phyloP scores from a whole-genome alignment of 306 rosid genomes.

The Gillenia trifoliata region DNA sequence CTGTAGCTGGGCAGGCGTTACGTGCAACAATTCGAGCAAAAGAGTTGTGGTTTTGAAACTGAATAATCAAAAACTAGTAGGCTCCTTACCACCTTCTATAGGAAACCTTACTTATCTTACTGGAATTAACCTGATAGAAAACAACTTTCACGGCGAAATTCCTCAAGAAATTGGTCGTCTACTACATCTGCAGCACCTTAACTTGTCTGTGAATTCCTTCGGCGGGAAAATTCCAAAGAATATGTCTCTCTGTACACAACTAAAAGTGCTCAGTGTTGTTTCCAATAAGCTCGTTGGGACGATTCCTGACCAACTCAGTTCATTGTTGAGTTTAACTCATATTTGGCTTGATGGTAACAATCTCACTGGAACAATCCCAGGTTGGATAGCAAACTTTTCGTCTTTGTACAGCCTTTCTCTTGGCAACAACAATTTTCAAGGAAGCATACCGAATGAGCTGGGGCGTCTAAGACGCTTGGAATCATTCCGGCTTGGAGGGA shows the following conservation, averaged over 20 bases:
- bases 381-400: slow-evolving; percentile 45
- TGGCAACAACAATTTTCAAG: neutral
- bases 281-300: neutral
- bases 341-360: slow-evolving; percentile 20
- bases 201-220: slow-evolving; percentile 17
- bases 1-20: slow-evolving; percentile 33
- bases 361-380: slow-evolving; percentile 37
- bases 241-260: slow-evolving; percentile 23
- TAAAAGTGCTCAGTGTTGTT: neutral
- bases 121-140: slow-evolving; percentile 10
- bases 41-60: slow-evolving; percentile 23
- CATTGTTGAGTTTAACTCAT: neutral
- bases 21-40: slow-evolving; percentile 13
- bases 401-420: slow-evolving; percentile 8
- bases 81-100: slow-evolving; percentile 24
- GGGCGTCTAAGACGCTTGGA: slow-evolving; percentile 24
- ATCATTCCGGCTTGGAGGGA: slow-evolving; percentile 13
- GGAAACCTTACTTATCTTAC: slow-evolving; percentile 38
- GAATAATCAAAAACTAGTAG: neutral
- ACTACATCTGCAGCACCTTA: slow-evolving; percentile 4
- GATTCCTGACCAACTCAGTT: slow-evolving; percentile 6
- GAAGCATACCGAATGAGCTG: neutral
- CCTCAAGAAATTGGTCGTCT: slow-evolving; percentile 25
- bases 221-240: slow-evolving; percentile 29
- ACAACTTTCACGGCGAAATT: slow-evolving; percentile 21